Percentiles rank a stretch among this genome's conserved stretches.
These are phyloP conservation scores for Cyanodermella asteris DNA, from an alignment of 2,329 filamentous ascomycete genomes.

Conservation along the genomic window DNA sequence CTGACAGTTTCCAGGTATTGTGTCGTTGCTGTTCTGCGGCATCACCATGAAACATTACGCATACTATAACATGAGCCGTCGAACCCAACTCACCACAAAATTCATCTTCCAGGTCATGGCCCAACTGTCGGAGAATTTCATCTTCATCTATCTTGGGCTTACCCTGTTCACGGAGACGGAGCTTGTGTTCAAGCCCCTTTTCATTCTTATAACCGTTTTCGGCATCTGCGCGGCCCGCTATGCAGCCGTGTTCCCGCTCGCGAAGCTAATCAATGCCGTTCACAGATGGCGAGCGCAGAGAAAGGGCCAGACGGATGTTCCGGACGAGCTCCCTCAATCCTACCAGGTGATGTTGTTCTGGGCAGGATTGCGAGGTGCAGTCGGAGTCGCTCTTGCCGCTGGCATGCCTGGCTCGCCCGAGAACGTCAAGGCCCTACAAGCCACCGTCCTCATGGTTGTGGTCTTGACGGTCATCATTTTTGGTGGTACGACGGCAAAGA, in stretches of 20 bases:
- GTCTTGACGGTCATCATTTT: constrained; percentile 98
- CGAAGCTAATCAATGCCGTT: constrained; percentile 75
- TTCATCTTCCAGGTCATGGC: constrained; percentile 90
- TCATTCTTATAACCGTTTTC: constrained; percentile 79
- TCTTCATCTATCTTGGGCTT: constrained; percentile 94
- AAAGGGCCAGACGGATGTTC: constrained; percentile 50
- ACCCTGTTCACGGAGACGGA: constrained; percentile 83
- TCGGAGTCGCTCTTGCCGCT: constrained; percentile 83
- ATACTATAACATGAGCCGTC: constrained; percentile 98
- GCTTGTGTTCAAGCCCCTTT: constrained; percentile 75
- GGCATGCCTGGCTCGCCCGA: constrained; percentile 54
- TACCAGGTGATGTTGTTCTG: constrained; percentile 99
- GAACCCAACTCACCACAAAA: constrained; percentile 92
- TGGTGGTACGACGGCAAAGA: constrained; percentile 85
- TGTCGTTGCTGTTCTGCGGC: constrained; percentile 87
- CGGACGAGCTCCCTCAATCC: constrained; percentile 77
- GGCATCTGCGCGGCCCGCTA: constrained; percentile 85
- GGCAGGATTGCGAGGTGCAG: constrained; percentile 85
- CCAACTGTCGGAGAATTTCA: constrained; percentile 95
- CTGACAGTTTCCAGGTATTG: constrained; percentile 47
- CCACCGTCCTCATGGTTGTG: constrained; percentile 92
- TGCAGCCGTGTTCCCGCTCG: constrained; percentile 85
- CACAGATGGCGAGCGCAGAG: constrained; percentile 66
- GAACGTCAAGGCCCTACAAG: constrained; percentile 63
- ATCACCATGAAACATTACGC: constrained; percentile 98